These are phyloP conservation scores for Danielia reshetovae DNA, from an alignment of 805 yeast genomes.

Conservation along the genomic window DNA sequence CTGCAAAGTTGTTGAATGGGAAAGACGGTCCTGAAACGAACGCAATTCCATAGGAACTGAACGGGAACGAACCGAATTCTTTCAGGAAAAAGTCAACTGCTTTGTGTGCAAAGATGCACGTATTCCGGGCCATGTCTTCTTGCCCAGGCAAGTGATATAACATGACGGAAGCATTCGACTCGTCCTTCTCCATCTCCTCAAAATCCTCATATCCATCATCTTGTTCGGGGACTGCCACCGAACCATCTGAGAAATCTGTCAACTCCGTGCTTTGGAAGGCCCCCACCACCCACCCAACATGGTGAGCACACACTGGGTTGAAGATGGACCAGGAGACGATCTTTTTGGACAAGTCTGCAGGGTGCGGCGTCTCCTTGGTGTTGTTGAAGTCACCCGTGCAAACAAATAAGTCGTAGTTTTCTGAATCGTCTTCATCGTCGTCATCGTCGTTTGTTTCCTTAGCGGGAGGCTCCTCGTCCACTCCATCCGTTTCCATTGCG, in stretches of 20 bases:
- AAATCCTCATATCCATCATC: constrained; percentile 28
- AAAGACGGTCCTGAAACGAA: constrained; percentile 46
- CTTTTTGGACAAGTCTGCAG: constrained; percentile 70
- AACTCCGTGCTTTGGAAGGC: constrained; percentile 68
- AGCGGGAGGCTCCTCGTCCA: constrained; percentile 4
- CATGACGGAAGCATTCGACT: constrained; percentile 37
- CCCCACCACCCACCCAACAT: constrained; percentile 92
- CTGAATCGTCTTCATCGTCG: constrained; percentile 44
- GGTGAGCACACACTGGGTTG: constrained; percentile 90
- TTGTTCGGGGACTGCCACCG: constrained; percentile 26
- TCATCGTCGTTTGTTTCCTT: constrained; percentile 32
- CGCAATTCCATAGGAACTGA: constrained; percentile 71
- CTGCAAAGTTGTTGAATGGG: constrained; percentile 58
- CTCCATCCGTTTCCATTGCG: constrained; percentile 7
- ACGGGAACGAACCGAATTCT: constrained; percentile 92
- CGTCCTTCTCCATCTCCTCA: constrained; percentile 29
- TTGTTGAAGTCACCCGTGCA: constrained; percentile 69
- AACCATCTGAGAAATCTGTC: constrained; percentile 33
- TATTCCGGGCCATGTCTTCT: constrained; percentile 55
- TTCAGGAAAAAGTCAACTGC: constrained; percentile 81
- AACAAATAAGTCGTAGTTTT: constrained; percentile 51
- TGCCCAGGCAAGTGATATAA: constrained; percentile 63
- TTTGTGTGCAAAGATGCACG: constrained; percentile 70
- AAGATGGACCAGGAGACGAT: constrained; percentile 67
- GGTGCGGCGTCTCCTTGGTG: constrained; percentile 68